These are phyloP conservation scores for Westerdykella aurantiaca DNA, from an alignment of 2,329 filamentous ascomycete genomes.

Conservation along the genomic window DNA sequence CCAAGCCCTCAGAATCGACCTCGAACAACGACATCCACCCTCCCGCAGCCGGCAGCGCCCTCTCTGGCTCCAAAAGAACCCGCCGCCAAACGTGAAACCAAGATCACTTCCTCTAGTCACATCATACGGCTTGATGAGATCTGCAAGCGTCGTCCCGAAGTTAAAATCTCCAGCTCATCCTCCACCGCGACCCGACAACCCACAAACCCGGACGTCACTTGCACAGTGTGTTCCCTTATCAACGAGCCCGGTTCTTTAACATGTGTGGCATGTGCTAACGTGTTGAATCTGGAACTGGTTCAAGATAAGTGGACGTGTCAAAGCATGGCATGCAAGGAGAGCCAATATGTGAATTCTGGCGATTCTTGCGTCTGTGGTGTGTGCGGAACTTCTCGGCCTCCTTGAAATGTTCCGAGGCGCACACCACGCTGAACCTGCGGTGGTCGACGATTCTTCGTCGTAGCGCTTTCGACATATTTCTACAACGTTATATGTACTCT, in stretches of 20 bases:
- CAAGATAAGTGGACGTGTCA: conserved; percentile 60
- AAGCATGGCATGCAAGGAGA: conserved; percentile 50
- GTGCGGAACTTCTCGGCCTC: conserved; percentile 46
- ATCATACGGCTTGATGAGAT: conserved; percentile 14
- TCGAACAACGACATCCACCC: not conserved
- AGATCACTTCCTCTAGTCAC: not conserved
- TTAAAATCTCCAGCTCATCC: not conserved
- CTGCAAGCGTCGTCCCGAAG: conserved; percentile 12
- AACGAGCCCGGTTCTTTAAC: conserved; percentile 53
- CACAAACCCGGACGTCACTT: conserved; percentile 25
- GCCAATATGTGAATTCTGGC: conserved; percentile 60
- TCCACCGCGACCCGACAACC: conserved; percentile 2
- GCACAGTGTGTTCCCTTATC: conserved; percentile 62
- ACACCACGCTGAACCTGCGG: too few species aligned
- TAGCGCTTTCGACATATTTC: too few species aligned
- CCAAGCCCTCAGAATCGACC: not conserved
- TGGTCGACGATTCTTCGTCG: too few species aligned
- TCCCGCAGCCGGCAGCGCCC: not conserved
- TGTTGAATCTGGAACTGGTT: conserved; percentile 53
- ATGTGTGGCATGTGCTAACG: conserved; percentile 66
- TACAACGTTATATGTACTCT: too few species aligned
- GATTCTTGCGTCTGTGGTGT: conserved; percentile 66
- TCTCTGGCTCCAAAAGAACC: not conserved
- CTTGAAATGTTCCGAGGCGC: too few species aligned
- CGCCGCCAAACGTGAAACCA: not conserved